Base-by-base conservation (phyloP, 352 stramenopile genomes). In the Phytophthora europaea region DNA sequence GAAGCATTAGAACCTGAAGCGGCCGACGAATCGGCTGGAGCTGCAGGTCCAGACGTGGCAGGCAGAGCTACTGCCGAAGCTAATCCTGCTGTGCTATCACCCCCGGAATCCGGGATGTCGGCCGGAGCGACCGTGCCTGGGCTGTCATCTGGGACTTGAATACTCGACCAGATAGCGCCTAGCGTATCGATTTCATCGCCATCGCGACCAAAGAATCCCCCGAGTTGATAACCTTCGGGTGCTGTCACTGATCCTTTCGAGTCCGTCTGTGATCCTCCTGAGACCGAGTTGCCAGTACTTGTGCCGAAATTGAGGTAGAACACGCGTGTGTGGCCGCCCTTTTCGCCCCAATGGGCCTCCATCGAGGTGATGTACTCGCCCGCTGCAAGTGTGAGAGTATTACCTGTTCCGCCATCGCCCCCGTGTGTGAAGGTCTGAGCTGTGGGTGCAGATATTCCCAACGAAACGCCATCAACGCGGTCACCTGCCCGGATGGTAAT, bases 261-360 rank as follows among this genome's bases (percentile, higher is more conserved):
- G 23, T 72, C 55, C 5, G 69, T 76, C 40, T 68, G 57, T 6
- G 69, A 50, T 48, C 69, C 69, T 26, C 38, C 69, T 8, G 62
- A 67, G 20, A 76, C 20, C 3, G 69, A 72, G 26, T 76, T 72
- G 6, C 69, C 69, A 16, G 55, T 48, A 12, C 69, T 76, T 6
- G 69, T 76, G 6, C 69, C 63, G 20, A 76, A 76, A 28, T 66
- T 72, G 8, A 76, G 63, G 31, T 76, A 76, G 50, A 76, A 76
- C 8, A 76, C 22, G 2, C 69, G 63, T 7, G 69, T 76, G 31
- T 76, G 69, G 8, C 33, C 69, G 16, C 61, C 40, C 48, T 76
- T 72, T 23, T 76, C 6, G 13, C 33, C 69, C 69, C 63, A 76
- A 67, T 76, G 69, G 10, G 56, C 69, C 45, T 76, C 69, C 63